Evolutionary conservation across 1,284 basidiomycete species (phyloP).

Genomic region (Heliocybe sulcata): DNA sequence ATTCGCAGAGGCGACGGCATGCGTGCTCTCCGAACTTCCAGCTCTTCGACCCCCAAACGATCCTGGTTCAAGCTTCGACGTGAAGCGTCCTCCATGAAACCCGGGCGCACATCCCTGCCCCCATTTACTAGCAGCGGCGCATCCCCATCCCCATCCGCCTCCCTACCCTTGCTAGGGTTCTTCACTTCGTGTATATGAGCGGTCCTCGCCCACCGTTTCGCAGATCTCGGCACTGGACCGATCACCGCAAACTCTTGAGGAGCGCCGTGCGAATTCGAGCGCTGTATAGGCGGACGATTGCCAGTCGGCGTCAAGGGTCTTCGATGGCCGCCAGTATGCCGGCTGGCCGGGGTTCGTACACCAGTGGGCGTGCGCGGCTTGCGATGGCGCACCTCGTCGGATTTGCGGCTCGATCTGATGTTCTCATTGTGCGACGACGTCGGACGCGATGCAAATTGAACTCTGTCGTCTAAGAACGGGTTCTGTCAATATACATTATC

Average conservation of each 20-base stretch:
- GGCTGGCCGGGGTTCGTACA: conserved; percentile 2
- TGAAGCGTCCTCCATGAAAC: not conserved
- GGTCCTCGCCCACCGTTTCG: conserved; percentile 57
- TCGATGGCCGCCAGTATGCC: conserved; percentile 8
- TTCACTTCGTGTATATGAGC: conserved; percentile 69
- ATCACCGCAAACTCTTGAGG: conserved; percentile 19
- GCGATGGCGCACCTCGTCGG: not conserved
- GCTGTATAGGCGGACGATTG: conserved; percentile 28
- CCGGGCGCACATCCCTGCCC: not conserved
- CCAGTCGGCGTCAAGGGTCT: conserved; percentile 10
- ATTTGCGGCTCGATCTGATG: not conserved
- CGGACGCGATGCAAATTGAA: not conserved
- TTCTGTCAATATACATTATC: too few relatives aligned
- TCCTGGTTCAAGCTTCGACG: not conserved
- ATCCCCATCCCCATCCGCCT: not conserved
- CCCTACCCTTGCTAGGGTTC: not conserved
- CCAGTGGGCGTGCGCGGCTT: not conserved
- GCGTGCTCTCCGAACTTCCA: not conserved
- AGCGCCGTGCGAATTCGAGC: conserved; percentile 37
- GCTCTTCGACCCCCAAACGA: not conserved
- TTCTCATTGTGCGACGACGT: not conserved
- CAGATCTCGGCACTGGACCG: conserved; percentile 33
- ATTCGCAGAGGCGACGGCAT: not conserved
- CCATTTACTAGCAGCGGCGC: not conserved
- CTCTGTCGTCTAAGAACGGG: not conserved